Base-by-base conservation (phyloP, 2,329 filamentous ascomycete genomes). In the Fusarium zealandicum region DNA sequence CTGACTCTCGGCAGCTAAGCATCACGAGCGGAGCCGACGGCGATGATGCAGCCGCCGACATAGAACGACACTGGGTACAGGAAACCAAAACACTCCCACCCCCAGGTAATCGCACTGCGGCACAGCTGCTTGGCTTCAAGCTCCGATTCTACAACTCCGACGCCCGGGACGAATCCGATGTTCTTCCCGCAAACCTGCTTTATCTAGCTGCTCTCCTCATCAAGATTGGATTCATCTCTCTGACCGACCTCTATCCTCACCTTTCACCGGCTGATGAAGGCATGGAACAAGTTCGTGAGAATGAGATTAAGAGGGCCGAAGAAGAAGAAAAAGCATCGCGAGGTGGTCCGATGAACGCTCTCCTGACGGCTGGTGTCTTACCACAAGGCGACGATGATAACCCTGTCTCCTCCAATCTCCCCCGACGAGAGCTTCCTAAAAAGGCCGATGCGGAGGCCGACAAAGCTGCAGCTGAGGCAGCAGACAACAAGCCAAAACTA, bases 81-180 rank as follows among this genome's bases (percentile, higher is more conserved):
- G 79, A 85, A 54, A 97, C 93, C 3, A 88, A 87, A 50, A 96
- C 90, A 0, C 76, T 95, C 4, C 93, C 93, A 5, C 92, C 93
- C 1, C 81, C 84, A 25, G 95, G 96, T 25, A 99, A 97, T 71
- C 86, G 89, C 36, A 91, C 96, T 54, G 95, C 95, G 1, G 96
- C 96, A 25, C 95, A 98, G 71, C 82, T 99, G 4, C 86, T 99
- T 12, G 95, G 95, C 4, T 99, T 99, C 81, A 99, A 99, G 75
- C 83, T 99, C 43, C 90, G 91, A 12, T 99, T 96, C 73, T 99
- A 99, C 70, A 90, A 91, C 33, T 96, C 92, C 0, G 80, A 87
- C 22, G 87, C 89, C 30, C 85, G 93, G 50, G 86, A 90, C 54
- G 82, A 87, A 47, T 79, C 83, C 1, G 95, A 98, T 67, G 81